Evolutionary conservation across 352 stramenopile species (phyloP).

Genomic region (Thraustotheca clavata): DNA sequence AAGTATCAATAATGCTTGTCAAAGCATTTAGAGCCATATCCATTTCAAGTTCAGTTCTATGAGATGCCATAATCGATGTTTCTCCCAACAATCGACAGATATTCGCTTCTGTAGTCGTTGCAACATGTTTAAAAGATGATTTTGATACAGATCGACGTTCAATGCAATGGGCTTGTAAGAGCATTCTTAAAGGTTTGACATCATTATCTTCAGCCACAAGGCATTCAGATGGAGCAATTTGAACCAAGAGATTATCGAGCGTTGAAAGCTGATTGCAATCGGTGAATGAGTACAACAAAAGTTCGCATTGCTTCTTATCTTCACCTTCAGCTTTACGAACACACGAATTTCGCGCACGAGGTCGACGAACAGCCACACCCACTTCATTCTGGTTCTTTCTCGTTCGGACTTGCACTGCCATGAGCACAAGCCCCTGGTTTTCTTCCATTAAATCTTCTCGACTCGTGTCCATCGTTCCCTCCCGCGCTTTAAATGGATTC

Average conservation of each 20-base stretch:
- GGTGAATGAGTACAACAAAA: constrained; percentile 70
- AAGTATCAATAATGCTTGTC: constrained; percentile 50
- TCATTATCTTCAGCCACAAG: constrained; percentile 45
- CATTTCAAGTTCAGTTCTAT: constrained; percentile 63
- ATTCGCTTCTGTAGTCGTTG: constrained; percentile 42
- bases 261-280: constrained; percentile 79
- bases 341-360: constrained; percentile 60
- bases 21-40: constrained; percentile 57
- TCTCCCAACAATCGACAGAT: constrained; percentile 49
- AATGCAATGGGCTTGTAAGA: constrained; percentile 61
- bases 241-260: constrained; percentile 75
- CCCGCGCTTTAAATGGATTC: background rate
- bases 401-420: constrained; percentile 74
- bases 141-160: constrained; percentile 59
- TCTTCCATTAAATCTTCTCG: constrained; percentile 11
- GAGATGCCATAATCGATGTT: constrained; percentile 37
- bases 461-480: background rate
- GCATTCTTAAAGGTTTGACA: constrained; percentile 71
- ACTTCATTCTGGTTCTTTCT: constrained; percentile 78
- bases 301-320: constrained; percentile 78
- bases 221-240: constrained; percentile 66
- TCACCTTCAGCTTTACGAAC: constrained; percentile 58
- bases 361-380: constrained; percentile 60
- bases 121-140: constrained; percentile 44
- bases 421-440: constrained; percentile 41